These are phyloP conservation scores for Juncus effusus DNA, from an alignment of 176 grass and related monocot species.

Conservation along the genomic window DNA sequence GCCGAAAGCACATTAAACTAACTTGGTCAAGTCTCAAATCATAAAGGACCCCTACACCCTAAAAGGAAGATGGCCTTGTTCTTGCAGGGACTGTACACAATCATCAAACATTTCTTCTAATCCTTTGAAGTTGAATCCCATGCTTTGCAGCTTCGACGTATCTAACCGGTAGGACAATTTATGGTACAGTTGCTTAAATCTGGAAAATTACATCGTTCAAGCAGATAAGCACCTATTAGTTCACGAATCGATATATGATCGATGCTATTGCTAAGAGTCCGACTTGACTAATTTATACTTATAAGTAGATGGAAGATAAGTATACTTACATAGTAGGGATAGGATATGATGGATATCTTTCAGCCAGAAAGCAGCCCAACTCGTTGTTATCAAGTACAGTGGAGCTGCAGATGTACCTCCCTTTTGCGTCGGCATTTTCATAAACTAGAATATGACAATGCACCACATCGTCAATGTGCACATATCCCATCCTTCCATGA, in stretches of 20 bases:
- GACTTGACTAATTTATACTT: not conserved
- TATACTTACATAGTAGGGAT: conserved; percentile 54
- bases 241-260: not conserved
- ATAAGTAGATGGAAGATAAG: not conserved
- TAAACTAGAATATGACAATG: conserved; percentile 81
- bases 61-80: conserved; percentile 46
- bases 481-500: conserved; percentile 85
- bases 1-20: not conserved
- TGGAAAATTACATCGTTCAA: conserved; percentile 9
- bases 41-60: too few relatives aligned
- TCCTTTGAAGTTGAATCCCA: conserved; percentile 59
- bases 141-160: conserved; percentile 47
- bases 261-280: not conserved
- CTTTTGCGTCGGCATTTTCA: conserved; percentile 41
- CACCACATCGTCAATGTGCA: conserved; percentile 83
- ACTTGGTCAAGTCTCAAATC: conserved; percentile 9
- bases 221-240: not conserved
- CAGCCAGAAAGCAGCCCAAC: conserved; percentile 37
- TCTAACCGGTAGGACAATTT: conserved; percentile 52
- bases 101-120: conserved; percentile 82
- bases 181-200: conserved; percentile 45
- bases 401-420: conserved; percentile 87
- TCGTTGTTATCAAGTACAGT: conserved; percentile 45
- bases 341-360: conserved; percentile 56
- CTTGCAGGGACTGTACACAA: conserved; percentile 40